Conservation (phyloP, 345 rosid genomes). For the Ricinus communis region DNA sequence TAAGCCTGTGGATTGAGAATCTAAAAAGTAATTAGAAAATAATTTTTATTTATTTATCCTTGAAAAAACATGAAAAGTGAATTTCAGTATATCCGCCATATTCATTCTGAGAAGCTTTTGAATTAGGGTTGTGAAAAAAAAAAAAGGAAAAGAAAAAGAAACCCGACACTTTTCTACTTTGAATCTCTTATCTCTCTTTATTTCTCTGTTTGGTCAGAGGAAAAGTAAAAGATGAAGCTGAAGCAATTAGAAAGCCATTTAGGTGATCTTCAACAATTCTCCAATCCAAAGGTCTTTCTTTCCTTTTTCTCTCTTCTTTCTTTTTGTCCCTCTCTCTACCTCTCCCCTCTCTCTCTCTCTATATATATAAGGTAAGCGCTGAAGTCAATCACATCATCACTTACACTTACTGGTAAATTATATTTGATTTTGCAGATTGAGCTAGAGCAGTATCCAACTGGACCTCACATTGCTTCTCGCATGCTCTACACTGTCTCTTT, state of each 20-base stretch:
- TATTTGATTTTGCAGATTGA: conserved; percentile 51
- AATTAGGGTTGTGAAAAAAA: background rate
- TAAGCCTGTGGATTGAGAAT: too few species aligned
- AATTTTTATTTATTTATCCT: too few species aligned
- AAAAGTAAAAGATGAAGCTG: conserved; percentile 62
- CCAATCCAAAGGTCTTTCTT: conserved; percentile 59
- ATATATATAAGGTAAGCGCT: background rate
- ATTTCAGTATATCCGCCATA: conserved; percentile 4
- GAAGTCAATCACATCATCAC: too few species aligned
- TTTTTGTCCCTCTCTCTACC: too few species aligned
- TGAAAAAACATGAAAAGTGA: background rate
- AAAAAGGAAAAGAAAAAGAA: background rate
- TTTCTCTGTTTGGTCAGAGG: background rate
- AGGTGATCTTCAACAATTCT: conserved; percentile 74
- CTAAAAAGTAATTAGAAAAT: background rate
- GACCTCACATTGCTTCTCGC: conserved; percentile 96
- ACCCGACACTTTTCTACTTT: too few species aligned
- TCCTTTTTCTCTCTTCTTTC: background rate
- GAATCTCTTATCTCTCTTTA: background rate
- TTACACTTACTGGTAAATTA: background rate
- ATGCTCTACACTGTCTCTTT: conserved; percentile 62
- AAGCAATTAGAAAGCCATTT: conserved; percentile 83
- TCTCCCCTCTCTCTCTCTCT: conserved; percentile 5
- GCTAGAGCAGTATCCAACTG: conserved; percentile 94
- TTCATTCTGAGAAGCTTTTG: background rate